These are phyloP conservation scores for Perkinsela sp. DNA, from an alignment of 208 protist genomes.

Conservation along the genomic window DNA sequence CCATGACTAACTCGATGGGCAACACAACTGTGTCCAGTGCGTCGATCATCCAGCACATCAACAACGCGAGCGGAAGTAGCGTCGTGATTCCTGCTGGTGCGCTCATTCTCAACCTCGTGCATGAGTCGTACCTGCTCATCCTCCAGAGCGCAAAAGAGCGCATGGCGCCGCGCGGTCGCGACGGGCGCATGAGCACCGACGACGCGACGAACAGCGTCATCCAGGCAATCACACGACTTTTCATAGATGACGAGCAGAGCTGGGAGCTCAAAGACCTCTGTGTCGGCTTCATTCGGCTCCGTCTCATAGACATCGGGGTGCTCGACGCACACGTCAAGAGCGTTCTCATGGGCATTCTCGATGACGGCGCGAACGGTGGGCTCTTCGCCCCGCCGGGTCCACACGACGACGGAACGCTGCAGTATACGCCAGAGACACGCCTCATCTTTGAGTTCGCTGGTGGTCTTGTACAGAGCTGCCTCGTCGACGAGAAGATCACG, in stretches of 20 bases:
- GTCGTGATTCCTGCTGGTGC: not conserved
- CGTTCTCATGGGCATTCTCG: conserved; percentile 8
- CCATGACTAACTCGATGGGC: not conserved
- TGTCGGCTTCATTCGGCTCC: conserved; percentile 39
- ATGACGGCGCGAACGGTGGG: conserved; percentile 3
- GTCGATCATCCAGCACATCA: conserved; percentile 6
- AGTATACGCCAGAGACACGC: conserved; percentile 4
- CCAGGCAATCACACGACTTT: conserved; percentile 33
- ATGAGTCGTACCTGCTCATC: conserved; percentile 43
- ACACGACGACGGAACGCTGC: not conserved
- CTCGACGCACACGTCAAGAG: conserved; percentile 58
- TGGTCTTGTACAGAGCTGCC: conserved; percentile 21
- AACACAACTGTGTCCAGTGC: conserved; percentile 12
- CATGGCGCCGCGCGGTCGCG: not conserved
- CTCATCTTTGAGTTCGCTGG: conserved; percentile 33
- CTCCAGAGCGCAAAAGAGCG: conserved; percentile 20
- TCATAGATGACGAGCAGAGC: conserved; percentile 21
- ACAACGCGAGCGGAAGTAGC: not conserved
- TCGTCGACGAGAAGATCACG: conserved; percentile 41
- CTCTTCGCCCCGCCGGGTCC: not conserved
- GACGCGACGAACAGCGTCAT: conserved; percentile 22
- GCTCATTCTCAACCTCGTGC: conserved; percentile 12
- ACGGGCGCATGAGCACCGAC: conserved; percentile 9
- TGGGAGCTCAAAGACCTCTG: conserved; percentile 28
- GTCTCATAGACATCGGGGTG: conserved; percentile 42